A percentile compares a stretch with the other conserved stretches of the same genome.
Evolutionary conservation across 768 basidiomycete genomes (phyloP).

Genomic region (Termitomyces sp.): DNA sequence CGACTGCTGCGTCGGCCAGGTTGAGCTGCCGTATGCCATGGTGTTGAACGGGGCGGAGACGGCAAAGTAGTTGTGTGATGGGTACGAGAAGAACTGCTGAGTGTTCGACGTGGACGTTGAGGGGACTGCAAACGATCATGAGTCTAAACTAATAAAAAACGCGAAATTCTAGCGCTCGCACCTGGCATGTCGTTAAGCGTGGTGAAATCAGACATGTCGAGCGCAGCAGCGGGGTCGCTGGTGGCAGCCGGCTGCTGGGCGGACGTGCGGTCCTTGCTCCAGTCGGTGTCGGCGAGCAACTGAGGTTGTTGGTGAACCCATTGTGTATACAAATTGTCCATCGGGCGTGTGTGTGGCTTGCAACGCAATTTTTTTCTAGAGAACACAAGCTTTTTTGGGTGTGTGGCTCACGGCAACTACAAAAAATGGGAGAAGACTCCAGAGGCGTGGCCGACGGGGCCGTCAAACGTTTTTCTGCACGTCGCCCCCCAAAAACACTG

Average conservation of each 20-base stretch:
- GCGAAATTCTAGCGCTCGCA: constrained; percentile 19
- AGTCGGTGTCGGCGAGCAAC: constrained; percentile 36
- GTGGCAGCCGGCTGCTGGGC: too few species aligned
- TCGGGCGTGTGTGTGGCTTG: constrained; percentile 33
- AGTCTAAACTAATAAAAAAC: constrained; percentile 1
- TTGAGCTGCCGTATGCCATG: constrained; percentile 50
- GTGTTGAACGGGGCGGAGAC: constrained; percentile 48
- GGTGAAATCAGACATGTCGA: constrained; percentile 42
- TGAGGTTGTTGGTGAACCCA: constrained; percentile 37
- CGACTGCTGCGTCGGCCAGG: constrained; percentile 39
- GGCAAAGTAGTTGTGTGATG: constrained; percentile 32
- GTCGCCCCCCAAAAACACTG: constrained; percentile 15
- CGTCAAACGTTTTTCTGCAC: constrained; percentile 15
- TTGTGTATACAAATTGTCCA: constrained; percentile 39
- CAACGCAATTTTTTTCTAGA: too few species aligned
- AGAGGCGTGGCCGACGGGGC: too few species aligned
- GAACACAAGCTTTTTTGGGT: constrained; percentile 34
- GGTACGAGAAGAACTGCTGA: constrained; percentile 39
- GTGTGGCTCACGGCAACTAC: constrained; percentile 27
- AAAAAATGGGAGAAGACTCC: constrained; percentile 26
- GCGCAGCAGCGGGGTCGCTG: too few species aligned
- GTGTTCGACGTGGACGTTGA: constrained; percentile 34
- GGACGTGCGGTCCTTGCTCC: constrained; percentile 41
- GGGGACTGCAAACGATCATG: constrained; percentile 12
- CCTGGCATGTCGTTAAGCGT: constrained; percentile 40